Base-by-base conservation (phyloP, 257 asterid species). In the Marsdenia floribunda region DNA sequence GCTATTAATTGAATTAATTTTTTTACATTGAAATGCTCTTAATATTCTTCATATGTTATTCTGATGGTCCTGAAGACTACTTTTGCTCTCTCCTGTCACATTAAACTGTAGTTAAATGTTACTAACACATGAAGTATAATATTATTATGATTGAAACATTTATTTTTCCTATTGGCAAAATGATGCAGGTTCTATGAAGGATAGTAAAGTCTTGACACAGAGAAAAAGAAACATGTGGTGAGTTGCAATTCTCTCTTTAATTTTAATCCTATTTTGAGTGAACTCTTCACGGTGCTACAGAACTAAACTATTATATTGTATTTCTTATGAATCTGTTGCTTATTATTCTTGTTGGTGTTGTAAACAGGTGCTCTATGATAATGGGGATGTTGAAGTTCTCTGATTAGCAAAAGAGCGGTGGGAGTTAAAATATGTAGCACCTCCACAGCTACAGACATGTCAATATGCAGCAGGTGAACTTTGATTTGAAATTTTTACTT, bases 221-320 rank as follows among this genome's bases (percentile, higher is more conserved):
- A n/a, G n/a, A 90, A 77, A 91, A 95, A 80, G 83, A 92, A 91
- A 77, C 97, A 95, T 9, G 99, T 91, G 96, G 98, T 95, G 86
- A 80, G 88, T 79, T 77, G 63, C 76, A 73, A 29, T 73, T 50
- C 46, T 74, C 79, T 57, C 69, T 80, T 71, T 44, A 10, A 35
- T 79, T 73, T 73, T 71, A 42, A 44, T 57, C 54, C 19, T 37
- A 33, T 65, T 68, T 55, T 24, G 33, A 64, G 49, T 14, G 70
- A 54, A 14, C 46, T 70, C n/a, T 73, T 49, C 66, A 60, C 18
- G 29, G 29, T 73, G 22, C 73, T 29, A 57, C 46, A 40, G 64
- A 50, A 44, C 37, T 69, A 21, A 55, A 61, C 40, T 61, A 44
- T 35, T 57, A 29, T 70, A 35, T 22, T 68, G 29, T 10, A 3